Conservation (phyloP, 2,329 filamentous ascomycete genomes). For the Ophiostoma quercus region DNA sequence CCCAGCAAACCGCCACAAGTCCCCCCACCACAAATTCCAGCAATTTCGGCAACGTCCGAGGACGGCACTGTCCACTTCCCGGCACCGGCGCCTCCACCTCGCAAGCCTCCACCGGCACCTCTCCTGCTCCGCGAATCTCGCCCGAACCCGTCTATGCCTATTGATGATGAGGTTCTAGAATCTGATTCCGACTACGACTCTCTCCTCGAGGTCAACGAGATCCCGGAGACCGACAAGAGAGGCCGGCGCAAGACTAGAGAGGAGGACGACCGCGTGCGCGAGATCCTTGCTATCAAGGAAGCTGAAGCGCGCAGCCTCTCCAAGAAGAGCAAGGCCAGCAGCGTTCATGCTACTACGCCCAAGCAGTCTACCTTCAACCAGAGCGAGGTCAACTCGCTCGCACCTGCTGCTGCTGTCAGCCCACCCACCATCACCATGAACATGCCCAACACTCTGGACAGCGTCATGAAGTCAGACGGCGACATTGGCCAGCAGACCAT, state of each 20-base stretch:
- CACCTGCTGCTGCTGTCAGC: conserved; percentile 36
- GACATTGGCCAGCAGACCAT: conserved; percentile 22
- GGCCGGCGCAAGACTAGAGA: conserved; percentile 80
- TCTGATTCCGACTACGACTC: conserved; percentile 85
- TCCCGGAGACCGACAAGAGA: conserved; percentile 53
- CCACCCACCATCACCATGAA: conserved; percentile 34
- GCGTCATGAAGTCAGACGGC: conserved; percentile 42
- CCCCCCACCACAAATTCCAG: conserved; percentile 48
- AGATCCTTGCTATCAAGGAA: conserved; percentile 61
- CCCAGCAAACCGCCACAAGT: conserved; percentile 48
- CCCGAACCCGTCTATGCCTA: conserved; percentile 31
- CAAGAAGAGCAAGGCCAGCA: conserved; percentile 60
- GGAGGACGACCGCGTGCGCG: conserved; percentile 76
- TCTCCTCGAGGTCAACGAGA: conserved; percentile 62
- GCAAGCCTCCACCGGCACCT: conserved; percentile 82
- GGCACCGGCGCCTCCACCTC: conserved; percentile 54
- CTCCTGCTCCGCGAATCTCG: conserved; percentile 58
- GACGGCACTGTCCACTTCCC: conserved; percentile 49
- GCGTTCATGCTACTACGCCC: conserved; percentile 31
- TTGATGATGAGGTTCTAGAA: conserved; percentile 59
- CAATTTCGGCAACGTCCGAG: conserved; percentile 30
- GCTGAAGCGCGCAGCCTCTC: conserved; percentile 67
- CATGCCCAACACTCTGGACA: conserved; percentile 48
- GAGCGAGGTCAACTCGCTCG: not conserved
- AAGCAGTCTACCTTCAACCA: not conserved